Conservation (phyloP, 1,284 basidiomycete species). For the Xerocomus amazonicus region DNA sequence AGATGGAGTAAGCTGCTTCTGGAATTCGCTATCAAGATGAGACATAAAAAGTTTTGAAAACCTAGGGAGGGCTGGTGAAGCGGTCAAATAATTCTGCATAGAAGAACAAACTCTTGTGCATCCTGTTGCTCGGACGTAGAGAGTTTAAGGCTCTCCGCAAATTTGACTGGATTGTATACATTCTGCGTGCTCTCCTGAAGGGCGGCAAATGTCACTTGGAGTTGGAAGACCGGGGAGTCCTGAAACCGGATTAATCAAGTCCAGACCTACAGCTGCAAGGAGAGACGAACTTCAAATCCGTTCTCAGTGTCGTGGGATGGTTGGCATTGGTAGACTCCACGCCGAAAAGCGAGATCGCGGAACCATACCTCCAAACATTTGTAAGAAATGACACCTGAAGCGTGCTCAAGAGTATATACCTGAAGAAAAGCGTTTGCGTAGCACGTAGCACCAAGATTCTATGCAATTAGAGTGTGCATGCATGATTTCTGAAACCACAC, state of each 20-base stretch:
- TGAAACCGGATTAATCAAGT: slow-evolving; percentile 27
- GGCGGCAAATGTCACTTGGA: slow-evolving; percentile 77
- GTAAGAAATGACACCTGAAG: slow-evolving; percentile 2
- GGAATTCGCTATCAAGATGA: slow-evolving; percentile 80
- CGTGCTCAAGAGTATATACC: slow-evolving; percentile 36
- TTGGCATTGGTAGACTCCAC: slow-evolving; percentile 52
- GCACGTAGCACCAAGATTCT: slow-evolving; percentile 93
- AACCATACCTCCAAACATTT: slow-evolving; percentile 50
- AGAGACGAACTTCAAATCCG: slow-evolving; percentile 48
- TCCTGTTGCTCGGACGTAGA: slow-evolving; percentile 86
- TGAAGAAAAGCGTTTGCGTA: slow-evolving; percentile 92
- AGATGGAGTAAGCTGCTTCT: slow-evolving; percentile 61
- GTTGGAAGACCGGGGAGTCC: slow-evolving; percentile 71
- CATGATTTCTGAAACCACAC: not conserved
- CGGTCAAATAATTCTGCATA: not conserved
- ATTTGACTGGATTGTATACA: slow-evolving; percentile 76
- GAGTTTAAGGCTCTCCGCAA: slow-evolving; percentile 80
- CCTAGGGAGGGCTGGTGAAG: slow-evolving; percentile 41
- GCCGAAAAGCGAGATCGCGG: slow-evolving; percentile 57
- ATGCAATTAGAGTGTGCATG: not conserved
- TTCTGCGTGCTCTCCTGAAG: slow-evolving; percentile 68
- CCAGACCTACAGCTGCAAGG: slow-evolving; percentile 1
- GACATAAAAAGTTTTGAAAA: slow-evolving; percentile 94
- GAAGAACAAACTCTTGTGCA: slow-evolving; percentile 76
- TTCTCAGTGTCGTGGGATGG: slow-evolving; percentile 42